phyloP scores from a whole-genome alignment of 495 filamentous ascomycete genomes.

The Penicillium steckii region DNA sequence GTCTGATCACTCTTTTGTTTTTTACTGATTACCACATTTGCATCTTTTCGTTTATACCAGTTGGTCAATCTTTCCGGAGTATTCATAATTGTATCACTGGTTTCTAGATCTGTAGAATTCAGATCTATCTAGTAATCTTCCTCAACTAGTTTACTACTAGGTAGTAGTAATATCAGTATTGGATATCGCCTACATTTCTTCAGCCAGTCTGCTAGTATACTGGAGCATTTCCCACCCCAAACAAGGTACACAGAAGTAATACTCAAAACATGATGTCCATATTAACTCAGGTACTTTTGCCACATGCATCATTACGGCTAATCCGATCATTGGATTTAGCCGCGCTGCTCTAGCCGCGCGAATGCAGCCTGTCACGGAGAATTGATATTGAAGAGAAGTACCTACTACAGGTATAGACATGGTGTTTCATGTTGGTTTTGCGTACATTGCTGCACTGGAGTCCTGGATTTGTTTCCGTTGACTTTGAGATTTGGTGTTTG shows the following conservation, averaged over 20 bases:
- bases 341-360: no score
- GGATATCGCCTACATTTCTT: no score
- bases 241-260: not conserved
- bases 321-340: constrained; percentile 1
- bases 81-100: no score
- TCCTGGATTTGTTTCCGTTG: no score
- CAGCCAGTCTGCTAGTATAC: not conserved
- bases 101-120: not conserved
- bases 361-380: no score
- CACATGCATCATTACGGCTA: not conserved
- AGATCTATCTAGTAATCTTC: not conserved
- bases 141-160: not conserved
- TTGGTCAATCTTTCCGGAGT: not conserved
- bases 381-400: no score
- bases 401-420: no score
- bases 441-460: no score
- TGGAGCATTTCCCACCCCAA: not conserved
- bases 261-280: not conserved
- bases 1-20: constrained; percentile 42
- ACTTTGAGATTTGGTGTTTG: no score
- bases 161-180: no score
- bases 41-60: not conserved
- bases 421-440: no score
- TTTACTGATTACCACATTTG: constrained; percentile 2
- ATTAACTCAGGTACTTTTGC: constrained; percentile 3